Percentiles rank a stretch among this genome's conserved stretches.
These are phyloP conservation scores for Gossypium schwendimanii DNA, from an alignment of 441 rosid species.

Conservation along the genomic window DNA sequence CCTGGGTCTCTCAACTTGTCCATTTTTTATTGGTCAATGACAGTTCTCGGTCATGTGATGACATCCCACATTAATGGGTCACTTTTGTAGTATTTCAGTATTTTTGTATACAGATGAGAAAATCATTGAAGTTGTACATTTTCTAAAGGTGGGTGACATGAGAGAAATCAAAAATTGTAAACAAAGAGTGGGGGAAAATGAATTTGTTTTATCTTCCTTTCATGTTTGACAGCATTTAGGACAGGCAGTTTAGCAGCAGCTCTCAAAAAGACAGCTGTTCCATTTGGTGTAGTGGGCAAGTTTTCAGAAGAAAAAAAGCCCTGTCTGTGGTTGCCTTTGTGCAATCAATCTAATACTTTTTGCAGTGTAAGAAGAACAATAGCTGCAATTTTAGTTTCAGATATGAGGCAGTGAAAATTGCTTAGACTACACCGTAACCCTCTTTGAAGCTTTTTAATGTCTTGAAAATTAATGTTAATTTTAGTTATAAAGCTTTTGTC, in stretches of 20 bases:
- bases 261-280: neutral
- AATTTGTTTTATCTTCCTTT: neutral
- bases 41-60: neutral
- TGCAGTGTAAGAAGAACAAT: neutral
- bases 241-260: neutral
- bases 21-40: constrained; percentile 1
- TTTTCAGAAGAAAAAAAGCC: neutral
- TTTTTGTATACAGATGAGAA: neutral
- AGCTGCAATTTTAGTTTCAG: neutral
- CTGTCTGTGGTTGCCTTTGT: neutral
- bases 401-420: neutral
- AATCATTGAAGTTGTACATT: neutral
- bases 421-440: neutral
- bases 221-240: neutral
- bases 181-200: too few species aligned
- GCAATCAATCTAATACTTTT: constrained; percentile 12
- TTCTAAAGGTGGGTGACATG: neutral
- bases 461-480: neutral
- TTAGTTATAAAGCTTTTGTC: neutral
- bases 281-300: neutral
- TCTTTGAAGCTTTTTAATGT: neutral
- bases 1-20: neutral
- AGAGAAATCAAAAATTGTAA: neutral
- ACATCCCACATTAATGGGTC: neutral
- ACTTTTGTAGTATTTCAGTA: neutral